Conservation (phyloP, 2,329 filamentous ascomycete genomes). For the Penicillium paneum region DNA sequence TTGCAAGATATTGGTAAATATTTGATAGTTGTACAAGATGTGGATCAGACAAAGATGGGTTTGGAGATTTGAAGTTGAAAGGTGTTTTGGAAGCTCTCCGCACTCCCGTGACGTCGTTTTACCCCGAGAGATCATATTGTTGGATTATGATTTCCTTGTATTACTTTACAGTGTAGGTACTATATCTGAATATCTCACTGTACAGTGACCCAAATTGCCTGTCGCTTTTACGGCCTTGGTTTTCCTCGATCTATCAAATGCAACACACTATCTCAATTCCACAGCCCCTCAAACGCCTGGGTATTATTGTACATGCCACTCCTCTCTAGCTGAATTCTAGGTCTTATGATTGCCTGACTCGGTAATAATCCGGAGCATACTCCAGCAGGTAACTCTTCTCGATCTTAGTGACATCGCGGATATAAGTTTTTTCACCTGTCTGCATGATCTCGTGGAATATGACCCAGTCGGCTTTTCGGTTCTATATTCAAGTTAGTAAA, state of each 20-base stretch:
- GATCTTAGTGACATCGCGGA: conserved; percentile 88
- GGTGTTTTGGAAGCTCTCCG: conserved; percentile 16
- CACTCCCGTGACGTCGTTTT: conserved; percentile 20
- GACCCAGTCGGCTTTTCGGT: conserved; percentile 94
- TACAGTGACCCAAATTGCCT: neutral
- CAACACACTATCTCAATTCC: neutral
- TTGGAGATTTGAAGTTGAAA: neutral
- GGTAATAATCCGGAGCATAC: conserved; percentile 81
- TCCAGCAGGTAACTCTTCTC: conserved; percentile 90
- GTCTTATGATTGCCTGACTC: conserved; percentile 43
- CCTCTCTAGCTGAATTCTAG: neutral
- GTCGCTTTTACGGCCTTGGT: neutral
- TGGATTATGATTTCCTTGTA: neutral
- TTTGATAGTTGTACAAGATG: neutral
- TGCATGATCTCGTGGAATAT: conserved; percentile 93
- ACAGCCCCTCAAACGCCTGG: conserved; percentile 7
- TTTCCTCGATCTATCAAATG: neutral
- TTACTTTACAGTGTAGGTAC: neutral
- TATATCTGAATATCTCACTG: neutral
- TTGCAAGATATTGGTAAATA: conserved; percentile 12
- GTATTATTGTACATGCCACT: conserved; percentile 11
- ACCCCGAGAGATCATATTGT: neutral
- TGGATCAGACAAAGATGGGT: neutral
- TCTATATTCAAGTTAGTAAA: conserved; percentile 44
- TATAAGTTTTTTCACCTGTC: conserved; percentile 81